Base-by-base conservation (phyloP, 2,329 filamentous ascomycete species). In the Penicillium concentricum region DNA sequence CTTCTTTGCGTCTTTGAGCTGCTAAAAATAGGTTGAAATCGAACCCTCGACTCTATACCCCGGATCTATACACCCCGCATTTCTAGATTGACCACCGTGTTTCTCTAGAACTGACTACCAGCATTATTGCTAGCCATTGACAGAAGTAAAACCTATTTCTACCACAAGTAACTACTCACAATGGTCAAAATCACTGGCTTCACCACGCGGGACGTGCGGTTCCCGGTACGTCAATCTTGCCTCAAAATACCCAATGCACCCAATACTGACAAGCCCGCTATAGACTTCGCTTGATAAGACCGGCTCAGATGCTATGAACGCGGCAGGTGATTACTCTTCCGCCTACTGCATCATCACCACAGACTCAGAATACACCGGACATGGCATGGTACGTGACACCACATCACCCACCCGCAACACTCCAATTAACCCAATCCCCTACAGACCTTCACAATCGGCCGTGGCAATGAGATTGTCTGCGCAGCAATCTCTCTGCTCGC, bases 291-390 rank as follows among this genome's bases (percentile, higher is more conserved):
- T 97, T 59, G 91, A 96, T 78, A 94, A 93, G 79, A 96, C 91
- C n/a, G 92, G 92, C 68, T 95, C 91, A 9, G 92, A 97, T 84
- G 92, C 91, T 69, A 97, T 96, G 92, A 96, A 97, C 72, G 89
- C 90, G 3, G 91, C 92, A 2, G 90, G 91, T 60, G 91, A 96
- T 76, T 96, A 96, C 78, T 96, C 91, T 1, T 83, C 92, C 13
- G 92, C 92, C n/a, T 97, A 96, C 81, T 96, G 91, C 74, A 93
- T 96, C 68, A 79, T 97, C 47, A 80, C 91, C 71, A 96, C 92
- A 0, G 88, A 95, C 72, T 87, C 88, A 0, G 58, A 68, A 22
- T 62, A 72, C 59, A 63, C 64, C 38, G 75, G 75, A 54, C 74
- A 78, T 54, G 75, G 75, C 56, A 77, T 78, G 74, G 75, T 77